Evolutionary conservation across 176 grass and related monocot species (phyloP), one percentile per base, ranked within the genome.

Genomic region (Ensete ventricosum): DNA sequence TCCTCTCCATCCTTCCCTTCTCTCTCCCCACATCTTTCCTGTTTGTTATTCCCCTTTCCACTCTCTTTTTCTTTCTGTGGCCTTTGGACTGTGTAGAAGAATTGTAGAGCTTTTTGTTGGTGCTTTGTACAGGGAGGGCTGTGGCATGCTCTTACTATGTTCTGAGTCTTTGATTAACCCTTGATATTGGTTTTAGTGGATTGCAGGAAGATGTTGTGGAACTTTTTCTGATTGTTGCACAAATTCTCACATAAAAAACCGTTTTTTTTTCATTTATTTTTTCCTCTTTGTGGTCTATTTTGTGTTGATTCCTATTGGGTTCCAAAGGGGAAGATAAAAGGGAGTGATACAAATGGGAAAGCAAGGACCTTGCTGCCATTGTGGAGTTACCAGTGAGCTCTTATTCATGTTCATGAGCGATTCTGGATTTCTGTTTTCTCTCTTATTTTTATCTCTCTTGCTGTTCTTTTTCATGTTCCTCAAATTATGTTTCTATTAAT

Each of bases 341-440:
- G 27, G 74, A 49, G 54, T 71, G 57, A 14, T 79, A 29, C 55
- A 64, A 69, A 87, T 87, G 85, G 81, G 72, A 80, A 87, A 87
- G 66, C 81, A 83, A 62, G 85, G 85, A 50, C 85, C 85, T 83
- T 87, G 85, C 72, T 64, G 77, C 75, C 85, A 87, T 83, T 87
- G 85, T 87, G 85, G 85, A 83, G 80, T 83, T 43, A 87, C 85
- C 76, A 87, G 85, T 87, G 85, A 87, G 85, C 77, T 72, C 72
- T 67, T 87, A 2, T 55, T 50, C 27, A 13, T 14, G 26, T 7
- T 67, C 11, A 43, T 16, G 12, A 43, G 8, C 27, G 16, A 11
- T 14, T 67, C 26, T 67, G 65, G 65, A 67, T 67, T 5, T 67
- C 14, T 27, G 25, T 6, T 43, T 43, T 34, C 17, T 43, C 17